Evolutionary conservation across 75 land plant genomes (phyloP), one percentile per base, ranked within the genome.

Genomic region (Gnetum montanum): DNA sequence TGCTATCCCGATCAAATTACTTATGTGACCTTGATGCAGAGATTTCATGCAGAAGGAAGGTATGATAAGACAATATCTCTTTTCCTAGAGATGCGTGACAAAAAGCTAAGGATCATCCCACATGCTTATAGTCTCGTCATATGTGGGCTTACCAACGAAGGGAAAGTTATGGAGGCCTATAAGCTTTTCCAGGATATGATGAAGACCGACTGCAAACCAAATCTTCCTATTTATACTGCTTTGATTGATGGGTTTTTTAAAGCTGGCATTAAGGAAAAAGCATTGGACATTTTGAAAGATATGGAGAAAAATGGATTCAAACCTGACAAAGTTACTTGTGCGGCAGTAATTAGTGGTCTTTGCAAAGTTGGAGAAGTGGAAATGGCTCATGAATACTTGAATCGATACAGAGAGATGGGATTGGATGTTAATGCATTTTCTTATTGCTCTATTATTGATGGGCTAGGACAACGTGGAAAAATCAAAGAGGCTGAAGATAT

Each of bases 401-500:
- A 67, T 28, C 50, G 54, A 28, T 77, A 78, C 52, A 64, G 60
- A 48, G 57, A 59, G 4, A 58, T 55, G 13, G 70, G 60, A 7
- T 44, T 75, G 1, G 36, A 40, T n/a, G 55, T 76, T 1, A 82
- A 78, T 66, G 70, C 77, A 3, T 61, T 81, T 45, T 52, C 83
- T 31, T 88, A 82, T 58, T 67, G 82, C 41, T 69, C 81, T 18
- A 73, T 91, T 13, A 87, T 91, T 69, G 94, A 87, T 68, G 97
- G 93, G 8, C 57, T 91, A n/a, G 85, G 97, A n/a, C 81, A 91
- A 50, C 68, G 69, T 20, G 97, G 94, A 28, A 76, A 72, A 65
- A 72, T 81, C 4, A 74, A 75, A 40, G 86, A 87, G 35, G 93
- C 97, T 35, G 76, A 83, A 51, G 57, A 73, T 6, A 65, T 87